Base-by-base conservation (phyloP, 108 stramenopile genomes). In the Skeletonema grethae region DNA sequence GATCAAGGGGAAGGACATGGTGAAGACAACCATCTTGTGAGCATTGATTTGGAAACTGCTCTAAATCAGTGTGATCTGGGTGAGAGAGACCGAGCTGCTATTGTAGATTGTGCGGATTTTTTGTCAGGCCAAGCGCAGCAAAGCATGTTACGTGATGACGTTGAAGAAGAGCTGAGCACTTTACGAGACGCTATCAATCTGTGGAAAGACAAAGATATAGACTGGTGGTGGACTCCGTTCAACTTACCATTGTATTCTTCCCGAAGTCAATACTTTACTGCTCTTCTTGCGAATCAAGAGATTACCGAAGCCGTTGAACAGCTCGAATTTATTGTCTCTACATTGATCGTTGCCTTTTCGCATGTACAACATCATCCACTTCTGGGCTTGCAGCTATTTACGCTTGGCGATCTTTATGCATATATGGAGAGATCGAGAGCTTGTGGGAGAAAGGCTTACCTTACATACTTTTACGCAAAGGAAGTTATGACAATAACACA, bases 301-400 rank as follows among this genome's bases (percentile, higher is more conserved):
- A 70, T 76, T 41, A 7, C 20, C 5, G 43, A 31, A 13, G 74
- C 73, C 22, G 45, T 72, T 30, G 78, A 78, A 58, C 73, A 82
- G 65, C 59, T 75, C 53, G 77, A 84, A 41, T 65, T 80, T 36
- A 70, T 86, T 38, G 87, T 86, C 24, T 73, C 84, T 0, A 76
- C 77, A 65, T 45, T 85, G 38, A 79, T 73, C 30, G 56, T 87
- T 1, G 64, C 64, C n/a, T 70, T 70, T 38, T 64, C 69, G 5
- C 76, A 77, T 59, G 75, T 79, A n/a, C 56, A 73, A 22, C 28
- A 73, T 18, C 85, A 90, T 53, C 84, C 90, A 0, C 48, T 90
- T 31, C 56, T 88, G 35, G 86, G 85, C 5, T 56, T 90, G 7
- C 90, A 90, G 65, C 71, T 88, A 5, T 86, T 75, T 60, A 90